Conservation (phyloP, 2,329 filamentous ascomycete genomes). For the Scleromitrula shiraiana region DNA sequence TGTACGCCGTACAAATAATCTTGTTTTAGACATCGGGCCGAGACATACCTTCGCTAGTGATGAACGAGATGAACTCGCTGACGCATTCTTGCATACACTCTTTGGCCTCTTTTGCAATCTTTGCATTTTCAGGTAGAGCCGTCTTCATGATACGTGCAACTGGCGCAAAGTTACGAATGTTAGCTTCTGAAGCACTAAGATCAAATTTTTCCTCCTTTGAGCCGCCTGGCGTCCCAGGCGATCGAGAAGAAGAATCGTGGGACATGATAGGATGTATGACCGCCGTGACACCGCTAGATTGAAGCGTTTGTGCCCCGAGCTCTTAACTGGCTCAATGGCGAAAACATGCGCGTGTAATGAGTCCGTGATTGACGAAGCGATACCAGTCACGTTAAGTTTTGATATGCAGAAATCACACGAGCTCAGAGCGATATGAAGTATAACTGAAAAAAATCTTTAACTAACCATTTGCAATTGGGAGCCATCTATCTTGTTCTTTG, state of each 20-base stretch:
- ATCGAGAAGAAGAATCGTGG: slow-evolving; percentile 45
- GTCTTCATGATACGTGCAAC: slow-evolving; percentile 99
- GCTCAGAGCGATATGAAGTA: slow-evolving; percentile 43
- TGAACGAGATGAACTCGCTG: slow-evolving; percentile 99
- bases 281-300: slow-evolving; percentile 24
- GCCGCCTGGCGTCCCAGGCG: slow-evolving; percentile 39
- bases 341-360: slow-evolving; percentile 32
- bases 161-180: slow-evolving; percentile 89
- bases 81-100: slow-evolving; percentile 99
- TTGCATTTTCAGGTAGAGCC: slow-evolving; percentile 93
- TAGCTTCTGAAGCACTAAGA: slow-evolving; percentile 58
- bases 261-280: slow-evolving; percentile 43
- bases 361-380: slow-evolving; percentile 40
- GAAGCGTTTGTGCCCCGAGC: slow-evolving; percentile 26
- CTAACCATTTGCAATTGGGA: slow-evolving; percentile 99
- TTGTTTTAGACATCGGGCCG: slow-evolving; percentile 6
- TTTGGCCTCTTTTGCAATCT: slow-evolving; percentile 98
- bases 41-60: slow-evolving; percentile 88
- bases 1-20: slow-evolving; percentile 6
- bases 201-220: slow-evolving; percentile 33
- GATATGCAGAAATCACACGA: slow-evolving; percentile 37
- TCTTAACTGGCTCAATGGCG: slow-evolving; percentile 27
- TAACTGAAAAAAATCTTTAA: slow-evolving; percentile 33
- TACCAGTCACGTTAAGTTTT: slow-evolving; percentile 35
- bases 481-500: slow-evolving; percentile 99